phyloP scores from a whole-genome alignment of 2,329 filamentous ascomycete genomes.

The Pseudogymnoascus sp. region DNA sequence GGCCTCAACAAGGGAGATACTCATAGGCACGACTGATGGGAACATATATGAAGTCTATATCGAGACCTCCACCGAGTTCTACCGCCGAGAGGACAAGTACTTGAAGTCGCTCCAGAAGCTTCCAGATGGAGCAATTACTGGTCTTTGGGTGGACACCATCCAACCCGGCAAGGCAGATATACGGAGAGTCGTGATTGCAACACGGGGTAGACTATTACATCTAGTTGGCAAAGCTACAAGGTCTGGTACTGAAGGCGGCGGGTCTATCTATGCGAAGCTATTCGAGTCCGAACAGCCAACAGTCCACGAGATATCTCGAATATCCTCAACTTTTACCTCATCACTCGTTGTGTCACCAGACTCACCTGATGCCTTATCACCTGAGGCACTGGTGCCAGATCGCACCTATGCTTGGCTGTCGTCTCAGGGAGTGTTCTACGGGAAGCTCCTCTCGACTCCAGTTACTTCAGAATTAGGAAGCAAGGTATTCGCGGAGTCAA shows the following conservation, averaged over 20 bases:
- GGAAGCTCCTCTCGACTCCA: constrained; percentile 59
- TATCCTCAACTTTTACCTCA: constrained; percentile 52
- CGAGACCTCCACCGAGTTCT: constrained; percentile 90
- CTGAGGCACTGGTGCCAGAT: constrained; percentile 53
- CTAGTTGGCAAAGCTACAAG: constrained; percentile 69
- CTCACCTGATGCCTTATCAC: constrained; percentile 42
- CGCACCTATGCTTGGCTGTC: constrained; percentile 85
- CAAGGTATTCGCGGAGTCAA: constrained; percentile 70
- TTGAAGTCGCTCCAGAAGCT: constrained; percentile 75
- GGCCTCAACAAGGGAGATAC: constrained; percentile 86
- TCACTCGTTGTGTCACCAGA: constrained; percentile 71
- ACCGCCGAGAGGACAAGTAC: constrained; percentile 89
- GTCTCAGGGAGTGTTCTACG: constrained; percentile 77
- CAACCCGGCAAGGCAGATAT: constrained; percentile 56
- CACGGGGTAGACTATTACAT: constrained; percentile 69
- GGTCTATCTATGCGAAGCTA: constrained; percentile 75
- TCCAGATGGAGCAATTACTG: constrained; percentile 73
- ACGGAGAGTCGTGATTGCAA: constrained; percentile 70
- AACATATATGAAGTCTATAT: constrained; percentile 94
- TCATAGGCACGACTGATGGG: constrained; percentile 85
- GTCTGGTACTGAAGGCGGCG: constrained; percentile 66
- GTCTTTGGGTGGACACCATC: constrained; percentile 73
- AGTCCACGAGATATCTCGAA: constrained; percentile 60
- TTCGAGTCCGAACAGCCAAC: constrained; percentile 81
- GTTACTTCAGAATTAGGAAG: constrained; percentile 57